Percentiles rank a stretch among this genome's conserved stretches.
Evolutionary conservation across 2,329 filamentous ascomycete genomes (phyloP).

Genomic region (Ophiostoma pallidulum): DNA sequence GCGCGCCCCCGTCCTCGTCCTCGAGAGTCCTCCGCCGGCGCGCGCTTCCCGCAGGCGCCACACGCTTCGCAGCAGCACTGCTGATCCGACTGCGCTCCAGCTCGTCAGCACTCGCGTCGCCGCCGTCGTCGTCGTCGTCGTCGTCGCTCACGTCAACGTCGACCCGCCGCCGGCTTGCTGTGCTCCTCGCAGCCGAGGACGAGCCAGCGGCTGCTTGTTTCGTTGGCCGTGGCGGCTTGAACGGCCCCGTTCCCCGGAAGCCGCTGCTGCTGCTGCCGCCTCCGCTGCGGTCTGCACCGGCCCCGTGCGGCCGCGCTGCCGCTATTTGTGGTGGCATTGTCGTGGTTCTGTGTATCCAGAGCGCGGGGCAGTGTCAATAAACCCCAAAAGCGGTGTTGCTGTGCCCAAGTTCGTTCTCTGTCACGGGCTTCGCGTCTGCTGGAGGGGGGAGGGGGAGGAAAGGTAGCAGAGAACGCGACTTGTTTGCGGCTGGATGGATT

Average conservation of each 20-base stretch:
- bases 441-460: no score
- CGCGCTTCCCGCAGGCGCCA: no score
- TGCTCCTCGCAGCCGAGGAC: no score
- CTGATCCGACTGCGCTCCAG: conserved; percentile 3
- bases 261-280: not conserved
- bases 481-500: no score
- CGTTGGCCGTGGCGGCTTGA: conserved; percentile 14
- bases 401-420: not conserved
- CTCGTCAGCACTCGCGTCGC: not conserved
- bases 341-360: not conserved
- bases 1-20: conserved; percentile 7
- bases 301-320: conserved; percentile 3
- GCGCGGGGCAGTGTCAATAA: no score
- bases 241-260: conserved; percentile 10
- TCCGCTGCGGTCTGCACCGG: not conserved
- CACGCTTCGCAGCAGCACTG: no score
- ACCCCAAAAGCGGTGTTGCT: not conserved
- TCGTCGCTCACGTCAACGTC: conserved; percentile 2
- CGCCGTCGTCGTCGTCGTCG: not conserved
- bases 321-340: conserved; percentile 13
- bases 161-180: not conserved
- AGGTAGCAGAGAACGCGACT: no score
- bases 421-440: no score
- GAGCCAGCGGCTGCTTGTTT: no score
- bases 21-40: not conserved